Evolutionary conservation across 768 basidiomycete species (phyloP), one percentile per base, ranked within the genome.

Genomic region (Sporobolomyces phaffii): DNA sequence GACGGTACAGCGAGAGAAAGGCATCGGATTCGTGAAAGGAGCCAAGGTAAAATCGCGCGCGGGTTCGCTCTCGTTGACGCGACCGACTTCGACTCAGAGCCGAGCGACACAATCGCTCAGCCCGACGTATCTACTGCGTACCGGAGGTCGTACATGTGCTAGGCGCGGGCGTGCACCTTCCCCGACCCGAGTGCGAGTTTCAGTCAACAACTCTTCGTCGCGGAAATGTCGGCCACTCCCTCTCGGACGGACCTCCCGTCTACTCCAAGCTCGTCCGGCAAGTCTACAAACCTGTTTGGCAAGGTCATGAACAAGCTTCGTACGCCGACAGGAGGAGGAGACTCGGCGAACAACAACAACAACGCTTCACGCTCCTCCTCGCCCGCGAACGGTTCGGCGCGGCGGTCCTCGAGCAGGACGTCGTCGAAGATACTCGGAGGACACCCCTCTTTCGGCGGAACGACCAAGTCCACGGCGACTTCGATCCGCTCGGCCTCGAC

Each of bases 291-390:
- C 31, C 36, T 62, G 26, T 45, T 70, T 18, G 64, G 64, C 49
- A 58, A 59, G 22, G 45, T 65, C 28, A 33, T 70, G 28, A 52
- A 62, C 64, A 70, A 70, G 57, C 69, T 70, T 8, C 45, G 69
- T 3, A 70, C 69, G 0, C 69, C 17, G 31, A 51, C 36, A 5
- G 3, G 49, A 38, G 33, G 40, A 28, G 38, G 36, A 36, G 38
- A 26, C 33, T 5, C 24, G 18, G 43, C 38, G 31, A 56, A 41
- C 47, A 34, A 29, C 0, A 28, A 31, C 28, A 56, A 49, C 38
- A 50, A 28, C 7, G 51, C 65, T 18, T 48, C 60, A 13, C 60
- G 54, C 26, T 49, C 60, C 10, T 41, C 40, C 24, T 64, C 68
- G n/a, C 60, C 69, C 3, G 29, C 51, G 31, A 3, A 45, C 2